Base-by-base conservation (phyloP, 345 rosid species). In the Psidium friedrichsthalianum region DNA sequence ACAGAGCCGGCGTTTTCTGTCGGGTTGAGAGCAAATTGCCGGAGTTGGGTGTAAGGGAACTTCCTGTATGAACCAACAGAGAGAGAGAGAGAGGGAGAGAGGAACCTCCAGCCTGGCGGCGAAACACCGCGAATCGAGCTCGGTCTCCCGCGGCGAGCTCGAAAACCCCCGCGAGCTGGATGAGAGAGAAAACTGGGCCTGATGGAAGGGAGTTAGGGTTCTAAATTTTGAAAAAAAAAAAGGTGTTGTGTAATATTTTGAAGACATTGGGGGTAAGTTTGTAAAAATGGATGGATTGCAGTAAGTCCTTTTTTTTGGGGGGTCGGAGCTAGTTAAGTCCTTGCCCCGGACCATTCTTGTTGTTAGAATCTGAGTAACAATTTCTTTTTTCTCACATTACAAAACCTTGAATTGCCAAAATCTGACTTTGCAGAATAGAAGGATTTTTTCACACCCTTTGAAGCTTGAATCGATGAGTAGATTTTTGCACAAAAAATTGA, bases 401-500 rank as follows among this genome's bases (percentile, higher is more conserved):
- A 61, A 61, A 4, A 20, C 1, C 42, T 15, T 61, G 3, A 7
- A 61, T 14, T 7, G 27, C 1, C 74, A 15, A 61, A 61, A 29
- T 32, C 8, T 32, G 18, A 8, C 6, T 1, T 32, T 18, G 24
- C 3, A 8, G 1, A 18, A 69, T 0, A 69, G 32, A 32, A 69
- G 4, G 24, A 69, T 27, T 6, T 59, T 61, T 61, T 27, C 0
- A 1, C 3, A 58, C 40, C 5, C 0, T 0, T 59, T 0, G 0
- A 64, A 29, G 76, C 44, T 64, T 64, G 6, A 15, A 0, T 29
- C 1, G 22, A 16, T 10, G 27, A 6, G 13, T 27, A 27, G 40
- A 8, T 14, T 14, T 0, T 27, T 0, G 1, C 18, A 15, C 0
- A n/a, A 15, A 29, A 15, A 0, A 61, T 3, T 2, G 1, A 61